Percentiles rank a stretch among this genome's conserved stretches.
Evolutionary conservation across 257 asterid genomes (phyloP).

Genomic region (Verbena officinalis): DNA sequence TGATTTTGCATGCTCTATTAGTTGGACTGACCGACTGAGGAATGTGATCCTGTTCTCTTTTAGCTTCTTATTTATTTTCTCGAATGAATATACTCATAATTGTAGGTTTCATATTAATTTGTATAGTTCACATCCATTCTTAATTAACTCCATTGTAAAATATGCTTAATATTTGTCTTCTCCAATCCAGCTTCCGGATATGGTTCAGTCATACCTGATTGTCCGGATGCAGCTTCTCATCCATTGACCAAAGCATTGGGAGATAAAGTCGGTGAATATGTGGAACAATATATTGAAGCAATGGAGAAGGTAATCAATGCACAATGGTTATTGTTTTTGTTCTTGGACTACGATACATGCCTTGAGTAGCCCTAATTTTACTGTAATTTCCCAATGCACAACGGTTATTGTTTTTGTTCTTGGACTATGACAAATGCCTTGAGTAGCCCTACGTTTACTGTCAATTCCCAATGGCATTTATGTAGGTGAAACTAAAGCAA

Average conservation of each 20-base stretch:
- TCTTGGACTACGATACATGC: slow-evolving; percentile 9
- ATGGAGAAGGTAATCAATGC: slow-evolving; percentile 83
- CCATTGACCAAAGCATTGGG: slow-evolving; percentile 67
- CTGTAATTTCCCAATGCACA: slow-evolving; percentile 20
- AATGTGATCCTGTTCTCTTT: slow-evolving; percentile 1
- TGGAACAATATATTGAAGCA: slow-evolving; percentile 77
- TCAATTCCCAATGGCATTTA: slow-evolving; percentile 26
- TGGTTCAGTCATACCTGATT: slow-evolving; percentile 88
- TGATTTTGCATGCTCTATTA: background rate
- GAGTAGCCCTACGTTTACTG: slow-evolving; percentile 16
- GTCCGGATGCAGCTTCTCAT: slow-evolving; percentile 73
- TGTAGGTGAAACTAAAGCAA: slow-evolving; percentile 90
- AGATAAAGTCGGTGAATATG: slow-evolving; percentile 65
- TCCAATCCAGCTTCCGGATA: slow-evolving; percentile 72
- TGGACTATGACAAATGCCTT: slow-evolving; percentile 12
- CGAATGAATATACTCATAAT: background rate
- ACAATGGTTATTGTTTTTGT: slow-evolving; percentile 11
- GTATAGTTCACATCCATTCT: background rate
- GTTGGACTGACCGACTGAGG: background rate
- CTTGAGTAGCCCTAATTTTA: slow-evolving; percentile 16
- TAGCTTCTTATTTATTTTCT: slow-evolving; percentile 6
- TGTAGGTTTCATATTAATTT: background rate
- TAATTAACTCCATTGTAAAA: slow-evolving; percentile 1
- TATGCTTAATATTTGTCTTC: slow-evolving; percentile 23
- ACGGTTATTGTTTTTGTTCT: slow-evolving; percentile 14